Evolutionary conservation across 306 rosid genomes (phyloP), one percentile per base, ranked within the genome.

Genomic region (Dalbergia cultrata): DNA sequence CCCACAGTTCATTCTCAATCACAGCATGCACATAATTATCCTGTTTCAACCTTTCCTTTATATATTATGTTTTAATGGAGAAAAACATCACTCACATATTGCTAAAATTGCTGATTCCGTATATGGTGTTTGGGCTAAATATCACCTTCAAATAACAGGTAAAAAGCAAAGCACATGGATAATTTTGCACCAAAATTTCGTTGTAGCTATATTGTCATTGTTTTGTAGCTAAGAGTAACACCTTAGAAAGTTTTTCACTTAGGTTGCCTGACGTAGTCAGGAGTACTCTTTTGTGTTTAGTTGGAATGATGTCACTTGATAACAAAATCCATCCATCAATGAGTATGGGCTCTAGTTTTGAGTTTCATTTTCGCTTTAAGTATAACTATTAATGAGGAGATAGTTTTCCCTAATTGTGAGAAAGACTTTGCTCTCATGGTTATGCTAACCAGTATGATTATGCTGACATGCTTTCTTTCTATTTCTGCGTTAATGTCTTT

Each of bases 81-180:
- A 18, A 53, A 26, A 54, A 70, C 70, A 33, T 39, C 74, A 8
- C 82, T 67, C 64, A 50, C 91, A 93, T 97, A 82, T 95, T 70
- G 91, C 82, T 41, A 88, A 71, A 78, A 9, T 95, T 43, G 96
- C 94, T 45, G 93, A 91, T 86, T 86, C 87, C 5, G n/a, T 91
- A 58, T 95, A 95, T 45, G 76, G 91, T 47, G 70, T 91, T 74
- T 93, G 98, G 99, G 99, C 98, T 54, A 90, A 88, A 75, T 93
- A 93, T 41, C 97, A 94, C 75, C 98, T 95, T 70, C 99, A 87
- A 80, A 54, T 95, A 41, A 95, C 98, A 56, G 94, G 98, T 90
- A n/a, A 81, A 80, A 45, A 58, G 63, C 50, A 12, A 60, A 60
- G 52, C 11, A 5, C 71, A 16, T 39, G 10, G 18, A 67, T 11